Evolutionary conservation across 306 rosid species (phyloP), one percentile per base, ranked within the genome.

Genomic region (Mimosa pudica): DNA sequence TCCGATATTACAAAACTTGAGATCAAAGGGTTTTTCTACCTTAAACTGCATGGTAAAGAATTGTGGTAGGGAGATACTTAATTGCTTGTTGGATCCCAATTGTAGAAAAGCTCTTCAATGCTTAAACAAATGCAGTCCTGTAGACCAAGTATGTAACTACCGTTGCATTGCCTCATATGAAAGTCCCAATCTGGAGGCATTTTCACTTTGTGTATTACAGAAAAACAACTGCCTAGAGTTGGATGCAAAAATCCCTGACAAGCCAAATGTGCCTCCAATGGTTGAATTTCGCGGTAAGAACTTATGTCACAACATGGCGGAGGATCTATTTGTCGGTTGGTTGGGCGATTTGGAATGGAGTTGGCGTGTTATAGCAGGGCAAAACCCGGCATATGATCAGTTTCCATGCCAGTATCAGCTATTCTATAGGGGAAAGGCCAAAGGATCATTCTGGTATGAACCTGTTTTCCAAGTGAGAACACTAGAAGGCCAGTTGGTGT

Each of bases 351-450:
- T 88, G 89, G 49, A 84, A 41, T 88, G 94, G 94, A 90, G 94
- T 73, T 90, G 94, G 94, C 87, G 94, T 20, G 94, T 90, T 6
- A 76, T 86, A 65, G 94, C 92, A 8, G 94, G 94, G 65, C 94
- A 88, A 75, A 90, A 88, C 85, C 91, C 92, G 1, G 94, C 91
- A 38, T 88, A 88, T 57, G 94, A 90, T 70, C 94, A 88, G 58
- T 90, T 90, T 58, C 92, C 94, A 35, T 90, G 94, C 64, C 94
- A 86, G 77, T 88, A 80, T 84, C 94, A 90, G 85, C 86, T 90
- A 38, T 90, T 90, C 68, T 88, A 90, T 74, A 65, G 94, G 70
- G 92, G 94, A 58, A 90, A 88, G 76, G 94, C 94, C n/a, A 82
- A 76, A 79, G 94, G 90, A n/a, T 90, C 90, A 17, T 88, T 90